A percentile compares a stretch with the other conserved stretches of the same genome.
Evolutionary conservation across 805 yeast species (phyloP).

Genomic region (Naumovozyma baii): DNA sequence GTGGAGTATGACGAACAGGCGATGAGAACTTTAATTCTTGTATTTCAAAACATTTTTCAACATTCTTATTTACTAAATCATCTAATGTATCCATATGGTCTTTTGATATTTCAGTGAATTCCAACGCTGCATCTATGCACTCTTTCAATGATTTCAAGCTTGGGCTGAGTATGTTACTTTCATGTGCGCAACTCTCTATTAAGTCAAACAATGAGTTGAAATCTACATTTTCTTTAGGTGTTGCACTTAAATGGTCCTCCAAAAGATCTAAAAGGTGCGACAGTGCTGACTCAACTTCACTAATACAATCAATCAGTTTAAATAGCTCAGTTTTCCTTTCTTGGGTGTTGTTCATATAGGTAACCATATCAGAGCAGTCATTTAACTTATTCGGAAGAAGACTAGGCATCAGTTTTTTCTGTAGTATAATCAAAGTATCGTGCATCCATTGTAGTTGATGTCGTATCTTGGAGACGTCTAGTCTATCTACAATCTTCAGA

Average conservation of each 20-base stretch:
- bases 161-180: constrained; percentile 26
- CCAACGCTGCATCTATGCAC: constrained; percentile 33
- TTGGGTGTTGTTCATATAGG: constrained; percentile 1
- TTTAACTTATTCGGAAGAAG: background rate
- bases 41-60: constrained; percentile 30
- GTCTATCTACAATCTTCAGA: background rate
- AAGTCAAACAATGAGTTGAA: constrained; percentile 20
- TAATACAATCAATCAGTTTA: constrained; percentile 23
- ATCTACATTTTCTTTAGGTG: constrained; percentile 2
- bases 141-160: constrained; percentile 24
- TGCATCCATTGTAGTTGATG: background rate
- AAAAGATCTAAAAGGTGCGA: constrained; percentile 30
- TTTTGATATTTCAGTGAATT: constrained; percentile 36
- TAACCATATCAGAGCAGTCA: background rate
- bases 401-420: background rate
- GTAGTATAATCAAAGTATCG: background rate
- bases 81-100: constrained; percentile 36
- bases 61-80: constrained; percentile 32
- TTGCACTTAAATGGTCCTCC: constrained; percentile 21
- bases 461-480: background rate
- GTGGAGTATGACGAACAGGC: constrained; percentile 34
- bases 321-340: background rate
- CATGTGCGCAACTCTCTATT: constrained; percentile 25
- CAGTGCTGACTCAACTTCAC: constrained; percentile 30
- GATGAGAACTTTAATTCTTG: constrained; percentile 33